Evolutionary conservation across 495 filamentous ascomycete species (phyloP), one percentile per base, ranked within the genome.

Genomic region (Aspergillus saccharolyticus): DNA sequence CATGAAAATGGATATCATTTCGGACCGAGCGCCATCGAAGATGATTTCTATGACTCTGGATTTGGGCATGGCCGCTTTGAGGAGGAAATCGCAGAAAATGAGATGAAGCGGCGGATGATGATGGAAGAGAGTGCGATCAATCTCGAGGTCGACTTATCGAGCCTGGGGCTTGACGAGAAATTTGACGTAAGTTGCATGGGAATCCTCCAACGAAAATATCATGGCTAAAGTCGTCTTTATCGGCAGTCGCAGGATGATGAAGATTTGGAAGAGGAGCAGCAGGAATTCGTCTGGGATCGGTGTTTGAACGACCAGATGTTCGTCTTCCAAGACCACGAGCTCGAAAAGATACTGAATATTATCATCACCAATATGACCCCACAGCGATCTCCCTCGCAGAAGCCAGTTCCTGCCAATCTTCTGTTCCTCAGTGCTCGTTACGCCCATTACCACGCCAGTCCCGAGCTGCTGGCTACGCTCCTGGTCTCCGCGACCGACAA

Each of bases 61-160:
- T 86, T 97, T 63, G 91, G 88, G 2, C 90, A 97, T 67, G 93
- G 96, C 61, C 85, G 84, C 48, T 97, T 98, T 63, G 95, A 98
- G 69, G 91, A 98, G 65, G 94, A 97, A 63, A 85, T 97, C 80
- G 92, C 93, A 5, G 94, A 98, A 71, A 97, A 90, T 60, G 94
- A 97, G 71, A 83, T 96, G 82, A 89, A 91, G 63, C 80, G 93
- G 54, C 85, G 94, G 18, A 97, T 99, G 95, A 97, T 99, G 93
- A 97, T 97, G 94, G 97, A 97, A 87, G 95, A 99, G 70, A 99
- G 94, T 67, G 92, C 95, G 12, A 87, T 95, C 55, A 96, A 99
- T 68, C 78, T 99, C 28, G 94, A 99, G 70, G 94, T 99, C 25
- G 94, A 99, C 66, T 71, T 99, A 46, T 94, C 94, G 4, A 97